phyloP scores from a whole-genome alignment of 345 rosid genomes.

The Ceriops decandra region DNA sequence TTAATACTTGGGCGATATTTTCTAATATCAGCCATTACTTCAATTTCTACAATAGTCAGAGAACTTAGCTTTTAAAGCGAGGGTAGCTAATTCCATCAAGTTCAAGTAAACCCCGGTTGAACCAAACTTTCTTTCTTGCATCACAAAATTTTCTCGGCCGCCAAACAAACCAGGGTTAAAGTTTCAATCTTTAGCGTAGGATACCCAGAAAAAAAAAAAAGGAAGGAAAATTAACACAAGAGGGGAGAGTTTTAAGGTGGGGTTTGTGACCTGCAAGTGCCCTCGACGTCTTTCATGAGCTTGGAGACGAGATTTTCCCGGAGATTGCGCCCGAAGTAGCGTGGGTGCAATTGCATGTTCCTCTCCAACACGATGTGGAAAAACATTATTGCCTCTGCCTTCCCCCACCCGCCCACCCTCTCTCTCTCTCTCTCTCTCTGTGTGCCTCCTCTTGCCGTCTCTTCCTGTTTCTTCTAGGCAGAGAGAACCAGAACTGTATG shows the following conservation, averaged over 20 bases:
- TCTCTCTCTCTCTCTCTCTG: background rate
- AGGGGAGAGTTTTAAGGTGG: constrained; percentile 13
- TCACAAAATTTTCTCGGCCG: too few species aligned
- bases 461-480: background rate
- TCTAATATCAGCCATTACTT: too few species aligned
- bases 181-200: too few species aligned
- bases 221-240: background rate
- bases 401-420: background rate
- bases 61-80: too few species aligned
- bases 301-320: constrained; percentile 72
- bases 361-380: constrained; percentile 84
- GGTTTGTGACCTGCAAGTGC: constrained; percentile 72
- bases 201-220: background rate
- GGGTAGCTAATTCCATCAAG: too few species aligned
- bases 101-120: too few species aligned
- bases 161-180: too few species aligned
- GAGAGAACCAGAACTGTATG: too few species aligned
- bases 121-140: too few species aligned
- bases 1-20: too few species aligned
- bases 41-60: too few species aligned
- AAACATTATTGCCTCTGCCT: constrained; percentile 39
- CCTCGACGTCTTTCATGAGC: constrained; percentile 95
- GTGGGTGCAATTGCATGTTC: constrained; percentile 90
- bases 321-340: constrained; percentile 81
- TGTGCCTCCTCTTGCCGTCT: background rate